Evolutionary conservation across 768 basidiomycete species (phyloP), one percentile per base, ranked within the genome.

Genomic region (Tricholoma flavovirens): DNA sequence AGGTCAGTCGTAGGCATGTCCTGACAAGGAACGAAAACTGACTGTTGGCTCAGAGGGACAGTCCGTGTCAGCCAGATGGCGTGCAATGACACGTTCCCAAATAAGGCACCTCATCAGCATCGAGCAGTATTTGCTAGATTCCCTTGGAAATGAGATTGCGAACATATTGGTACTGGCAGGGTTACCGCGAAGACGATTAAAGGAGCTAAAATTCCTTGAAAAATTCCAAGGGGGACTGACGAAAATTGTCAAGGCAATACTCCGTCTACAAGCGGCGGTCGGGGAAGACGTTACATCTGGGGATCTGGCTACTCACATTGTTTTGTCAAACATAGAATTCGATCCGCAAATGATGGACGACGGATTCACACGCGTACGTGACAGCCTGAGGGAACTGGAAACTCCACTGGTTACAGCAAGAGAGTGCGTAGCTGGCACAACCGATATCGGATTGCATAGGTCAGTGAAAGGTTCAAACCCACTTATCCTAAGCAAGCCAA

Each of bases 41-140:
- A 49, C 50, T 15, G 40, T 51, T 10, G 17, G 12, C 19, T 5
- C 52, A 80, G 82, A 83, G 62, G 71, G 74, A 24, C 81, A 81
- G 64, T 72, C 76, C 1, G 73, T 79, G 26, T 75, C 81, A 14
- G 83, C 81, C 49, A 71, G 77, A 24, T 84, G 82, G 82, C 75
- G 82, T 55, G 75, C 81, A 22, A 58, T 84, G 59, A 83, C 83
- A 24, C 72, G 77, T 50, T 67, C 69, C 24, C 78, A 82, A 52
- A 73, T 77, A 17, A 65, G 33, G 38, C 26, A 29, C 33, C 21
- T 42, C 15, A 15, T 17, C 21, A 40, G 71, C 72, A 69, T 65
- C 75, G 43, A 64, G 64, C 42, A 61, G 32, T 48, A 32, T 19
- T 21, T 56, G 21, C 29, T 56, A 3, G 26, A 54, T 3, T 38